Evolutionary conservation across 345 rosid species (phyloP), one percentile per base, ranked within the genome.

Genomic region (Pugionium dolabratum): DNA sequence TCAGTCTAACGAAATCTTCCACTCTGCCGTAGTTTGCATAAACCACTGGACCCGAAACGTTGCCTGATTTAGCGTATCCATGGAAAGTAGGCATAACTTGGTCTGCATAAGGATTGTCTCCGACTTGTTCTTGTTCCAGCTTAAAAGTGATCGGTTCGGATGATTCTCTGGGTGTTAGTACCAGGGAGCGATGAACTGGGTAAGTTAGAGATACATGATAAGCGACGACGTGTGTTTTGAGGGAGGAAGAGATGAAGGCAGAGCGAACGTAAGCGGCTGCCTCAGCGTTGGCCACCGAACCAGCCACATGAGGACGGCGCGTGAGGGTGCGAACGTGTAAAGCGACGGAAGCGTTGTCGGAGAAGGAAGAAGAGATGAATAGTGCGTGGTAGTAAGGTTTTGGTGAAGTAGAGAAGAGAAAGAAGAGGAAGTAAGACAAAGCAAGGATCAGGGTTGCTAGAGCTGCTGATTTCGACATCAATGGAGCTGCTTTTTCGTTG

Each of bases 21-120:
- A 82, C 82, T 4, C 90, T 78, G 1, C 96, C 96, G 33, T 91
- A 84, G 81, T 86, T 91, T 25, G 73, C 94, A 66, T 81, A 91
- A 33, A 77, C 84, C 68, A 70, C 90, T 0, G 86, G 80, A 7
- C 96, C 94, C 0, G 51, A 64, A 5, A 69, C 86, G 0, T 73
- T 80, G 4, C 94, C 96, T 1, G 96, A 90, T 83, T 86, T 86
- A 1, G 91, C 96, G 34, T 88, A 88, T 1, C 75, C 96, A 41
- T 88, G 94, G 71, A 84, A 86, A 18, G 91, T 85, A 1, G 96
- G 94, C 26, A 79, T 62, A 36, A 88, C 91, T 74, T 88, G 80
- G 7, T 83, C 75, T 0, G 85, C 90, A 43, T 81, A 84, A 4
- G 91, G 94, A 59, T 85, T 90, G 2, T 82, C 86, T 5, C 86